Conservation (phyloP, 371 early-diverging fungal genomes). For the Caulochytrium protostelioides region DNA sequence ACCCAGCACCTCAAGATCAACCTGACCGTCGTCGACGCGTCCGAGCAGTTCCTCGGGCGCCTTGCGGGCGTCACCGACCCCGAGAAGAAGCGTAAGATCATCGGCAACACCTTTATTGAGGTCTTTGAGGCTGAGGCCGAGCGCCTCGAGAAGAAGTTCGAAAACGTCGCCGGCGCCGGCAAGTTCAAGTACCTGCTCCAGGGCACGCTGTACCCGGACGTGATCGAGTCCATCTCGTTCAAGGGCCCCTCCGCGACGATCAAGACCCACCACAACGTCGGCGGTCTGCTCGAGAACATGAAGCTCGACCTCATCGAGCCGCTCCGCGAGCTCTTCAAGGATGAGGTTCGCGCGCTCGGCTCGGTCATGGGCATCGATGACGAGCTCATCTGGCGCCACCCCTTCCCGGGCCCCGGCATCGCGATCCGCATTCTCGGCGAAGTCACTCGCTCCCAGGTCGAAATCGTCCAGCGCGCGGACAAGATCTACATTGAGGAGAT, state of each 20-base stretch:
- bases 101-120: slow-evolving; percentile 92
- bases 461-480: slow-evolving; percentile 82
- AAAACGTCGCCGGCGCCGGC: slow-evolving; percentile 17
- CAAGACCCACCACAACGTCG: slow-evolving; percentile 97
- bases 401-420: slow-evolving; percentile 96
- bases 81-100: slow-evolving; percentile 90
- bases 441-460: slow-evolving; percentile 73
- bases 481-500: slow-evolving; percentile 93
- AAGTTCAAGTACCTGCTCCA: slow-evolving; percentile 82
- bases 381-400: slow-evolving; percentile 92
- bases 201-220: slow-evolving; percentile 95
- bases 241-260: slow-evolving; percentile 95
- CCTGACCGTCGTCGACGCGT: slow-evolving; percentile 74
- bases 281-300: slow-evolving; percentile 87
- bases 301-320: slow-evolving; percentile 91
- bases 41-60: slow-evolving; percentile 63
- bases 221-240: slow-evolving; percentile 92
- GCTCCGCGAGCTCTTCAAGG: slow-evolving; percentile 88
- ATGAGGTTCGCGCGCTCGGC: slow-evolving; percentile 82
- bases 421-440: slow-evolving; percentile 92
- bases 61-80: slow-evolving; percentile 83
- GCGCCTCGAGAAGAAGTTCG: slow-evolving; percentile 48
- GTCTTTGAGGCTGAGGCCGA: slow-evolving; percentile 87
- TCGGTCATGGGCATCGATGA: slow-evolving; percentile 66
- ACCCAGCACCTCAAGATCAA: slow-evolving; percentile 80